Percentiles rank a stretch among this genome's conserved stretches.
These are phyloP conservation scores for Cladosporium sp. DNA, from an alignment of 2,329 filamentous ascomycete genomes.

Conservation along the genomic window DNA sequence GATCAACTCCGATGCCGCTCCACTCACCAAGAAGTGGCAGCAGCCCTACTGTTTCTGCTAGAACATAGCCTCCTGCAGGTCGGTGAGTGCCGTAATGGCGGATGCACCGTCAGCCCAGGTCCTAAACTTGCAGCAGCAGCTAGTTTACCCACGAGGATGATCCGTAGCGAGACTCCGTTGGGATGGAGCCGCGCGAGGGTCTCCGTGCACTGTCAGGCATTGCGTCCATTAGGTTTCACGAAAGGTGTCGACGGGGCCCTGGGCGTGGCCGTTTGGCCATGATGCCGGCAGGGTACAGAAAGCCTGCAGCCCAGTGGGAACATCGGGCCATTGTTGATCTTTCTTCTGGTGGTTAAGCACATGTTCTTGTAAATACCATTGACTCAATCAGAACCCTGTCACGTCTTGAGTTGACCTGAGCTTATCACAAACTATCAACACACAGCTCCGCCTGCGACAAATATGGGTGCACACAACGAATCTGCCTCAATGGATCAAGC, in stretches of 20 bases:
- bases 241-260: conserved; percentile 5
- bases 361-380: conserved; percentile 1
- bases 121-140: conserved; percentile 16
- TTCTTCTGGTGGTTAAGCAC: neutral
- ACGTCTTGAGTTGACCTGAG: neutral
- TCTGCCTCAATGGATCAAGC: neutral
- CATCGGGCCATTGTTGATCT: neutral
- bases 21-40: neutral
- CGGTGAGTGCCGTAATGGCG: conserved; percentile 2
- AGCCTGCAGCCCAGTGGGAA: neutral
- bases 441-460: neutral
- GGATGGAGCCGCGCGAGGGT: conserved; percentile 10
- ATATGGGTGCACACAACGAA: neutral
- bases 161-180: conserved; percentile 17
- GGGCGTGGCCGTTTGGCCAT: conserved; percentile 12
- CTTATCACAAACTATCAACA: neutral
- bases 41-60: conserved; percentile 4
- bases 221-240: conserved; percentile 11
- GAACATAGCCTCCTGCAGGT: neutral
- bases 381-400: neutral
- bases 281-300: conserved; percentile 7
- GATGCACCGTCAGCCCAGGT: neutral
- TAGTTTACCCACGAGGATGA: conserved; percentile 14
- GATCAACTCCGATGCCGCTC: conserved; percentile 11
- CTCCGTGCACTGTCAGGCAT: conserved; percentile 11